These are phyloP conservation scores for Anacardium occidentale DNA, from an alignment of 345 rosid genomes.

Conservation along the genomic window DNA sequence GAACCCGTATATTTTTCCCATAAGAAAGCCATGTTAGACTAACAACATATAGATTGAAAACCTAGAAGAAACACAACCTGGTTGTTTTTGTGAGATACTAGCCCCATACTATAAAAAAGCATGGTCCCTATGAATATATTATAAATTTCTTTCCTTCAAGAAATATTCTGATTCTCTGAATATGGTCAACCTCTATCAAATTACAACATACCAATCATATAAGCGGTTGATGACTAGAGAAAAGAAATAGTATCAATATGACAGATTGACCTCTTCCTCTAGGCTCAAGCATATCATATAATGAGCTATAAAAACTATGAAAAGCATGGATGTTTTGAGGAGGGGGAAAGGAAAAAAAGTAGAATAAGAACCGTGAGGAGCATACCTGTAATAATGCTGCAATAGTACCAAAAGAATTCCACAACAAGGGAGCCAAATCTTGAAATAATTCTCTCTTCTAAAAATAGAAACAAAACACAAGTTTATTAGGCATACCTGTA, in stretches of 20 bases:
- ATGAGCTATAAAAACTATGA: background rate
- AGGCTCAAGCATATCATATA: background rate
- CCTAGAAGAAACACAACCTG: background rate
- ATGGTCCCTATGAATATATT: no score
- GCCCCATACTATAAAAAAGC: no score
- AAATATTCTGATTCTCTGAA: background rate
- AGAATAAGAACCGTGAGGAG: conserved; percentile 29
- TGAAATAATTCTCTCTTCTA: conserved; percentile 94
- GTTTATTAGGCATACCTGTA: conserved; percentile 44
- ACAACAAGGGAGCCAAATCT: conserved; percentile 90
- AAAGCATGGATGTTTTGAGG: background rate
- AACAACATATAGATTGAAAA: background rate
- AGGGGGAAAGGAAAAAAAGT: background rate
- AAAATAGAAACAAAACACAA: conserved; percentile 35
- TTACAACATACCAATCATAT: background rate
- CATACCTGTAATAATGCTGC: conserved; percentile 77
- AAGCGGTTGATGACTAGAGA: background rate
- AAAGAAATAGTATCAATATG: background rate
- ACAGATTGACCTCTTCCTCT: background rate
- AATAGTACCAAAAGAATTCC: conserved; percentile 83
- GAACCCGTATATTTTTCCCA: background rate
- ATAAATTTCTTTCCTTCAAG: background rate
- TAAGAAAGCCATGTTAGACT: background rate
- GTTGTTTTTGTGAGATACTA: no score
- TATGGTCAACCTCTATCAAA: background rate